Conservation (phyloP, 768 basidiomycete genomes). For the Boletus tylopilopsis region DNA sequence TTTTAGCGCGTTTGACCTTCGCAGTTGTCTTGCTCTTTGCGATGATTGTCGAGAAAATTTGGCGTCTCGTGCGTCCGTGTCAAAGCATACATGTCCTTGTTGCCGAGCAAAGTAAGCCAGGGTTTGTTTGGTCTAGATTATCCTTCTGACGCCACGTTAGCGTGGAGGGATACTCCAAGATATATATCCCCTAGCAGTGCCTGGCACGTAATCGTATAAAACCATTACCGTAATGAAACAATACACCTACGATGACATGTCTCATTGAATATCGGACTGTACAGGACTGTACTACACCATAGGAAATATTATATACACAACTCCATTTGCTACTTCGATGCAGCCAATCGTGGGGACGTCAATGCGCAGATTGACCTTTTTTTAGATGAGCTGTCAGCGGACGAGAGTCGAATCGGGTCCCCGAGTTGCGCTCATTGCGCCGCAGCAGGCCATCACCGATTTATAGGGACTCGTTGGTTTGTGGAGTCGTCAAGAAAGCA, state of each 20-base stretch:
- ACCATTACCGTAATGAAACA: conserved; percentile 5
- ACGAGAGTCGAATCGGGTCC: not conserved
- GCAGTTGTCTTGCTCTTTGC: conserved; percentile 48
- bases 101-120: conserved; percentile 43
- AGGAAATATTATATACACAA: conserved; percentile 6
- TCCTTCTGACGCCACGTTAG: conserved; percentile 14
- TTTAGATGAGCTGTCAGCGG: not conserved
- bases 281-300: not conserved
- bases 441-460: not conserved
- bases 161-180: conserved; percentile 35
- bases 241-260: conserved; percentile 12
- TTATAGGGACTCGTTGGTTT: too few species aligned
- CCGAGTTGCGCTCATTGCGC: not conserved
- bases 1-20: not conserved
- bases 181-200: conserved; percentile 31
- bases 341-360: too few species aligned
- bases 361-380: not conserved
- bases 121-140: not conserved
- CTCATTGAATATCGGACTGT: not conserved
- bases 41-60: conserved; percentile 53
- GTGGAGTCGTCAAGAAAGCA: too few species aligned
- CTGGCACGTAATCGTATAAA: not conserved
- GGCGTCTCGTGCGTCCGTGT: conserved; percentile 45
- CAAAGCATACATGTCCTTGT: conserved; percentile 51
- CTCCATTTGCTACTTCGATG: not conserved